phyloP scores from a whole-genome alignment of 2,329 filamentous ascomycete species.

The Trichoderma oligosporum region DNA sequence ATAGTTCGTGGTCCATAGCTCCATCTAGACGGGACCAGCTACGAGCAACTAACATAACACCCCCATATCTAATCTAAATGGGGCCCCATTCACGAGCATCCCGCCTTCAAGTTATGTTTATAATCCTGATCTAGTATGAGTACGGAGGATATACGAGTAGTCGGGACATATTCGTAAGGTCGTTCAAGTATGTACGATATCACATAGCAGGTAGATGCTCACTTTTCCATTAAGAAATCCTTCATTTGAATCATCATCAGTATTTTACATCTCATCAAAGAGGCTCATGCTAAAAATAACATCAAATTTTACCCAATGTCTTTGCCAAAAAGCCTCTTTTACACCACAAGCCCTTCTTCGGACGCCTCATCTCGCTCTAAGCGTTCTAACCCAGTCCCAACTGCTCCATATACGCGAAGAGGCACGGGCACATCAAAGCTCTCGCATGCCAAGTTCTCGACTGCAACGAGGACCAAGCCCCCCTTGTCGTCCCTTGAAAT shows the following conservation, averaged over 20 bases:
- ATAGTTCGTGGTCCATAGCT: too few relatives aligned
- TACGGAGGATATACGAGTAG: too few relatives aligned
- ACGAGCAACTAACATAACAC: too few relatives aligned
- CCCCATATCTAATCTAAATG: too few relatives aligned
- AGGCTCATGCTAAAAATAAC: background rate
- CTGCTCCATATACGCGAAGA: slow-evolving; percentile 70
- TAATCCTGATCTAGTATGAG: too few relatives aligned
- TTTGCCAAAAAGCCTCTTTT: slow-evolving; percentile 18
- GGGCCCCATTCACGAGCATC: too few relatives aligned
- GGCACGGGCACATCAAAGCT: slow-evolving; percentile 89
- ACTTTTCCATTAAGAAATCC: background rate
- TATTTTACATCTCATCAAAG: background rate
- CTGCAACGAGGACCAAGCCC: slow-evolving; percentile 66
- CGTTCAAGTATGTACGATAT: too few relatives aligned
- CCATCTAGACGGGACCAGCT: too few relatives aligned
- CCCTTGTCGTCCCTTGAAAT: slow-evolving; percentile 76
- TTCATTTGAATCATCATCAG: background rate
- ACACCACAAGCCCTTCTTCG: slow-evolving; percentile 44
- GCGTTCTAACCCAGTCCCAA: slow-evolving; percentile 54
- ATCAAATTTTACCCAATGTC: background rate
- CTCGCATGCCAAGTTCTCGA: slow-evolving; percentile 76
- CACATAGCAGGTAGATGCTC: background rate
- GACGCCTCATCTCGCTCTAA: slow-evolving; percentile 53
- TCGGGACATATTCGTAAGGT: too few relatives aligned
- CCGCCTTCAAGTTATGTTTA: too few relatives aligned